Percentiles rank a stretch among this genome's conserved stretches.
Conservation (phyloP, 805 yeast species). For the Starmerella sp. region DNA sequence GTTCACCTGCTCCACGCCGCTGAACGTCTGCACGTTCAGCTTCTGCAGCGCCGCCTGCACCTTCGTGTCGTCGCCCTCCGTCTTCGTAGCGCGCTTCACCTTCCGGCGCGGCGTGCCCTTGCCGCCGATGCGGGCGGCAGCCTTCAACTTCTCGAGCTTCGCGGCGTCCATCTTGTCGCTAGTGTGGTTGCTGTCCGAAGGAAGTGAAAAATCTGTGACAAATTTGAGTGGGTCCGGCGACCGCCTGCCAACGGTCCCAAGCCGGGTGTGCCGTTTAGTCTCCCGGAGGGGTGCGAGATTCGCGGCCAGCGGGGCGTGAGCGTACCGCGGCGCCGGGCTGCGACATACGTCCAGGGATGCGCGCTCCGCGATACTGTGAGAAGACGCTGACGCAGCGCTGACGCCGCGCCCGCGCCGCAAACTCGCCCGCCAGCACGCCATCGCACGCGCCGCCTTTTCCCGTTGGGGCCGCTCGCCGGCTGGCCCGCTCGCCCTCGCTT, state of each 20-base stretch:
- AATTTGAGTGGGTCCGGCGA: conserved; percentile 10
- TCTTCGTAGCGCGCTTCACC: conserved; percentile 56
- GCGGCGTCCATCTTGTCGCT: conserved; percentile 54
- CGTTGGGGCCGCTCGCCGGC: no score
- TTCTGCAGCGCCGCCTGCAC: conserved; percentile 80
- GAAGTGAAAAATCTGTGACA: conserved; percentile 16
- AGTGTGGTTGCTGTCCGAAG: not conserved
- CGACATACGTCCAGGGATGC: no score
- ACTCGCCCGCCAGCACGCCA: no score
- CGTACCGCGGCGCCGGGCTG: no score
- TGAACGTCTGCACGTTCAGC: conserved; percentile 78
- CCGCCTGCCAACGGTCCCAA: not conserved
- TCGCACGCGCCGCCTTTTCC: no score
- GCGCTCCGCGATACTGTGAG: no score
- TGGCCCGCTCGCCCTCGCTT: no score
- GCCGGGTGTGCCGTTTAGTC: not conserved
- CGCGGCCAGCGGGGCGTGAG: no score
- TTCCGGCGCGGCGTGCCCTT: conserved; percentile 71
- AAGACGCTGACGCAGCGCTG: no score
- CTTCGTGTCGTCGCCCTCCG: conserved; percentile 71
- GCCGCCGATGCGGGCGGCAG: conserved; percentile 55
- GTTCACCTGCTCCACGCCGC: conserved; percentile 92
- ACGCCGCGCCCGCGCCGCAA: no score
- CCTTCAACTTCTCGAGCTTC: conserved; percentile 73
- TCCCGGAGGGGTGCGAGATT: no score